Conservation (phyloP, 345 rosid species). For the Corymbia maculata region DNA sequence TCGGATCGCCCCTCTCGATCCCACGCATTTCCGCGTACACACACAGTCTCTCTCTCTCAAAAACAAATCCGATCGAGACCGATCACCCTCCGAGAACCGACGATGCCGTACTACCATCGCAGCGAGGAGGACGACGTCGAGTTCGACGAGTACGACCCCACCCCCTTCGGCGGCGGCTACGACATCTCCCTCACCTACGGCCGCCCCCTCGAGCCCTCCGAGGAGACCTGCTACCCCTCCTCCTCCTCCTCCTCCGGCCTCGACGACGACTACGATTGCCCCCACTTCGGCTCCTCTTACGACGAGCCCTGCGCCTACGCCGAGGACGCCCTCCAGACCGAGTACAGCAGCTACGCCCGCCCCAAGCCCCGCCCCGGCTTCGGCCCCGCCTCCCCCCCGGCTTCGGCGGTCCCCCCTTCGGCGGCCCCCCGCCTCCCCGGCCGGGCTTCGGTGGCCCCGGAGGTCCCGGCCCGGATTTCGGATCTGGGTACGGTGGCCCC, state of each 20-base stretch:
- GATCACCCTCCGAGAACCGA: background rate
- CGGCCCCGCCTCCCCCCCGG: constrained; percentile 30
- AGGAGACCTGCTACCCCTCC: constrained; percentile 54
- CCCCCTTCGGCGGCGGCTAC: constrained; percentile 92
- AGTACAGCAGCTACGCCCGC: constrained; percentile 76
- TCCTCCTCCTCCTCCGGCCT: constrained; percentile 29
- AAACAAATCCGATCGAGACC: background rate
- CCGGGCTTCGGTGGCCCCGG: constrained; percentile 5
- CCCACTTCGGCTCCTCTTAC: constrained; percentile 41
- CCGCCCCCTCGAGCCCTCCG: constrained; percentile 64
- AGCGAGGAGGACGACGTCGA: constrained; percentile 49
- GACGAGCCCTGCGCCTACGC: constrained; percentile 65
- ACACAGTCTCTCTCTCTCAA: background rate
- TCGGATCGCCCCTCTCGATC: background rate
- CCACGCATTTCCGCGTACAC: background rate
- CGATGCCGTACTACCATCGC: constrained; percentile 71
- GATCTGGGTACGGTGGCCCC: background rate
- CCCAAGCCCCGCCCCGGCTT: constrained; percentile 78
- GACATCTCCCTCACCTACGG: constrained; percentile 63
- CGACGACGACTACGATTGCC: constrained; percentile 57
- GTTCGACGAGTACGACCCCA: constrained; percentile 83
- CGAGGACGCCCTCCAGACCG: constrained; percentile 51
- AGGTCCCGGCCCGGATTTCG: background rate
- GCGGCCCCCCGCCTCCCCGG: background rate
- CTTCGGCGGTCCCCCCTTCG: background rate